Conservation (phyloP, 495 filamentous ascomycete genomes). For the Neurospora sp. region DNA sequence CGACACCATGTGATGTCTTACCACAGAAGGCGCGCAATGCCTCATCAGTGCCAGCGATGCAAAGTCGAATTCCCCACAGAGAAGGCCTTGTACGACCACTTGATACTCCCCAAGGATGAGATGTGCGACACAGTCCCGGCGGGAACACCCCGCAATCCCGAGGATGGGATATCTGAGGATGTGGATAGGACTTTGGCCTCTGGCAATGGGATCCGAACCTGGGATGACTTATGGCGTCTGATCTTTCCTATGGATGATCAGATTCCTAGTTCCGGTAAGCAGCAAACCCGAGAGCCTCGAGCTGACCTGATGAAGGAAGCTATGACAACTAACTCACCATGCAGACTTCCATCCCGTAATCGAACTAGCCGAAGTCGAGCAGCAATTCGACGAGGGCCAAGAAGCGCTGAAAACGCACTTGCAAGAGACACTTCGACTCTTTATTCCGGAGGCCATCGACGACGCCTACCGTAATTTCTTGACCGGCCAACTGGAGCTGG, state of each 20-base stretch:
- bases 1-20: slow-evolving; percentile 14
- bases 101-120: slow-evolving; percentile 15
- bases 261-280: slow-evolving; percentile 12
- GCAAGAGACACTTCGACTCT: slow-evolving; percentile 17
- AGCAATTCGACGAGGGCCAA: slow-evolving; percentile 15
- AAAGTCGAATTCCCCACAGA: slow-evolving; percentile 6
- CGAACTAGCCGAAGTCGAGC: slow-evolving; percentile 20
- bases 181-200: neutral
- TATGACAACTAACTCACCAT: neutral
- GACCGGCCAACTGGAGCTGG: slow-evolving; percentile 17
- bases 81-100: slow-evolving; percentile 2
- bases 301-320: no score
- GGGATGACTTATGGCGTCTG: slow-evolving; percentile 14
- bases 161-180: slow-evolving; percentile 16
- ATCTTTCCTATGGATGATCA: slow-evolving; percentile 14
- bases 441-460: slow-evolving; percentile 13
- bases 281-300: neutral
- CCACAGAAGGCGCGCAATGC: slow-evolving; percentile 1
- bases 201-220: slow-evolving; percentile 4
- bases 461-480: slow-evolving; percentile 18
- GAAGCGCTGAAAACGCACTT: slow-evolving; percentile 13
- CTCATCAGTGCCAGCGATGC: slow-evolving; percentile 17
- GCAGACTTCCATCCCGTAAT: slow-evolving; percentile 17
- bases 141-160: slow-evolving; percentile 3
- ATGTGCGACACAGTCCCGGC: slow-evolving; percentile 14